Evolutionary conservation across 1,284 basidiomycete species (phyloP).

Genomic region (Clitocybe nebularis): DNA sequence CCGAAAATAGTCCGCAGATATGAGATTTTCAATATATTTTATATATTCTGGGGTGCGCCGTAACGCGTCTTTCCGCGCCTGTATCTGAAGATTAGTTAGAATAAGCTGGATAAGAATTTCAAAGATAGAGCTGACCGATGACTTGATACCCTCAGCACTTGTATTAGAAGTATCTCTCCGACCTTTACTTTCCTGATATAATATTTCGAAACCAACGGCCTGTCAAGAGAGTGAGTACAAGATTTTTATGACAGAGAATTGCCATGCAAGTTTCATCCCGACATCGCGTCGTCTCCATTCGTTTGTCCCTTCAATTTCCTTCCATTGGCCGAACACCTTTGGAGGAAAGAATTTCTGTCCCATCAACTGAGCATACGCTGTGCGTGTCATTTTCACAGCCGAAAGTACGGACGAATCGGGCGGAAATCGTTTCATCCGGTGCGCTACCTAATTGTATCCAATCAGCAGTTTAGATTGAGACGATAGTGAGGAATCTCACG

Average conservation of each 20-base stretch:
- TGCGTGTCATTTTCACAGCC: constrained; percentile 75
- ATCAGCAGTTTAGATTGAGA: no score
- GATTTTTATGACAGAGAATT: neutral
- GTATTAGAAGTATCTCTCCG: constrained; percentile 34
- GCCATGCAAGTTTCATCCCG: constrained; percentile 84
- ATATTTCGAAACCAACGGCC: constrained; percentile 94
- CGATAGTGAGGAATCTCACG: constrained; percentile 44
- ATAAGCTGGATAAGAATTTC: neutral
- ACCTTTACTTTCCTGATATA: constrained; percentile 78
- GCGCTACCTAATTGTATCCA: constrained; percentile 60
- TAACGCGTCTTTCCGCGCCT: constrained; percentile 65
- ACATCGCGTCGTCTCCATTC: constrained; percentile 77
- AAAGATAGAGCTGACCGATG: constrained; percentile 40
- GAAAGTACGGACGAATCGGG: constrained; percentile 61
- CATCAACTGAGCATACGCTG: constrained; percentile 88
- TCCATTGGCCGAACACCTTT: constrained; percentile 80
- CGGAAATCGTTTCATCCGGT: constrained; percentile 85
- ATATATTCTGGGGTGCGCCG: constrained; percentile 60
- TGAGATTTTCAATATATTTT: constrained; percentile 65
- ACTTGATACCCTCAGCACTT: constrained; percentile 33
- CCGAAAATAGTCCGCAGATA: constrained; percentile 69
- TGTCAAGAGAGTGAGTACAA: constrained; percentile 25
- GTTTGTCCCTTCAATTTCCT: constrained; percentile 54
- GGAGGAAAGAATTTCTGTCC: constrained; percentile 93
- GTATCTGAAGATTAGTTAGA: constrained; percentile 32